Percentiles rank a stretch among this genome's conserved stretches.
Conservation (phyloP, 2,329 filamentous ascomycete species). For the Aspergillus felis region DNA sequence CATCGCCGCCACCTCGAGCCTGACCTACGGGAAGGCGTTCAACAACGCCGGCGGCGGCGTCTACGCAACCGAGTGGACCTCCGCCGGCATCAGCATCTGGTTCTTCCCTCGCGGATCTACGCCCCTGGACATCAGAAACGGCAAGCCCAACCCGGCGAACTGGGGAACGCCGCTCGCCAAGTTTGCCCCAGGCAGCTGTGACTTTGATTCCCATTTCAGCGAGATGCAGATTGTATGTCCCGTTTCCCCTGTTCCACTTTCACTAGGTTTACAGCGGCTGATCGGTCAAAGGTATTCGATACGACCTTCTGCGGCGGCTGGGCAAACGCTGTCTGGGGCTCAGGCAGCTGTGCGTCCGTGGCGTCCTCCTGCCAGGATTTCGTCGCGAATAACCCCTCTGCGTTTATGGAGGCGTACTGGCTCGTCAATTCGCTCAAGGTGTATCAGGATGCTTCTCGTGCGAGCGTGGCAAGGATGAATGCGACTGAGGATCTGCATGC, state of each 20-base stretch:
- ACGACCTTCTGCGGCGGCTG: conserved; percentile 85
- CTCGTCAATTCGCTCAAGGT: conserved; percentile 68
- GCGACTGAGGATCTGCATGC: neutral
- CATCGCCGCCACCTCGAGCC: conserved; percentile 47
- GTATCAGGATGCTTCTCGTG: conserved; percentile 41
- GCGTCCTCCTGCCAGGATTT: conserved; percentile 67
- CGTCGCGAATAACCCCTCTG: conserved; percentile 66
- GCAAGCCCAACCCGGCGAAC: conserved; percentile 58
- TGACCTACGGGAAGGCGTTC: conserved; percentile 65
- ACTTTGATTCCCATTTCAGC: conserved; percentile 67
- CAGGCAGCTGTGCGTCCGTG: conserved; percentile 57
- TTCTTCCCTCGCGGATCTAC: conserved; percentile 71
- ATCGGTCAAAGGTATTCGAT: conserved; percentile 50
- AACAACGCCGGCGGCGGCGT: conserved; percentile 67
- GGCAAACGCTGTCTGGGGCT: conserved; percentile 68
- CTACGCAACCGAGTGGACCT: conserved; percentile 74
- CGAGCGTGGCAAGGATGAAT: conserved; percentile 3
- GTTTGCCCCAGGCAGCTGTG: conserved; percentile 63
- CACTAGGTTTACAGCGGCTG: neutral
- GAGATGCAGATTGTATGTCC: conserved; percentile 62
- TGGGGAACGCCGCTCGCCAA: conserved; percentile 68
- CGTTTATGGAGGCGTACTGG: conserved; percentile 74
- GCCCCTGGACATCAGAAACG: conserved; percentile 59
- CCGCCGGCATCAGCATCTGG: conserved; percentile 68
- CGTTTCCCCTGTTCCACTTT: neutral